Conservation (phyloP, 2,329 filamentous ascomycete species). For the Metarhizium sp. region DNA sequence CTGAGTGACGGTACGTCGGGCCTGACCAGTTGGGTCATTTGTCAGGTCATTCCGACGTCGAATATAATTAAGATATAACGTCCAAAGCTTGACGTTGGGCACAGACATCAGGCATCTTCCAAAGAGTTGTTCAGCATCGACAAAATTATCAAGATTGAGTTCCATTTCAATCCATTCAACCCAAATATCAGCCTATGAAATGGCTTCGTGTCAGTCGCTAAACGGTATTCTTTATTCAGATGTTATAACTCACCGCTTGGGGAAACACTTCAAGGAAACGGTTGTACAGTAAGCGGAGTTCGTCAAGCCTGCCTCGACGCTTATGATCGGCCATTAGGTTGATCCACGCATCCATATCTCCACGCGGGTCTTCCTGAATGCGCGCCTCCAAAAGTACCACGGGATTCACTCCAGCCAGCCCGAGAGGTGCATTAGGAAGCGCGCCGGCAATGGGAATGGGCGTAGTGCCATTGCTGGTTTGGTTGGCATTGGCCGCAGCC, state of each 20-base stretch:
- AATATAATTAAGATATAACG: constrained; percentile 89
- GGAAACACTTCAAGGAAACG: constrained; percentile 85
- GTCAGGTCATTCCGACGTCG: constrained; percentile 77
- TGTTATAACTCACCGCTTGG: constrained; percentile 63
- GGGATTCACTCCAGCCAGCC: constrained; percentile 48
- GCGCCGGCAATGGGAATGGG: constrained; percentile 13
- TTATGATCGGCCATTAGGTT: constrained; percentile 78
- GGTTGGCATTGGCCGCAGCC: neutral
- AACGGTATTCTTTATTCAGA: neutral
- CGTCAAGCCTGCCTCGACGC: constrained; percentile 71
- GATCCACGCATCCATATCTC: constrained; percentile 88
- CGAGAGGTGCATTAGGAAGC: constrained; percentile 23
- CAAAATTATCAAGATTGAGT: constrained; percentile 73
- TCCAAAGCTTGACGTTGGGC: constrained; percentile 82
- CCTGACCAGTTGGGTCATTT: constrained; percentile 67
- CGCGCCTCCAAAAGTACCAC: constrained; percentile 80
- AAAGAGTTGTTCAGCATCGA: constrained; percentile 75
- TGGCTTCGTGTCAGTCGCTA: no score
- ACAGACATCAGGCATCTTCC: constrained; percentile 67
- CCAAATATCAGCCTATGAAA: constrained; percentile 79
- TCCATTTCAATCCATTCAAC: constrained; percentile 84
- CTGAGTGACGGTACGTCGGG: constrained; percentile 69
- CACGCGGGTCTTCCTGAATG: constrained; percentile 84
- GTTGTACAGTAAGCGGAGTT: constrained; percentile 71
- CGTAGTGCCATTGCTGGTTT: constrained; percentile 12